These are phyloP conservation scores for Exophiala viscosa DNA, from an alignment of 2,329 filamentous ascomycete species.

Conservation along the genomic window DNA sequence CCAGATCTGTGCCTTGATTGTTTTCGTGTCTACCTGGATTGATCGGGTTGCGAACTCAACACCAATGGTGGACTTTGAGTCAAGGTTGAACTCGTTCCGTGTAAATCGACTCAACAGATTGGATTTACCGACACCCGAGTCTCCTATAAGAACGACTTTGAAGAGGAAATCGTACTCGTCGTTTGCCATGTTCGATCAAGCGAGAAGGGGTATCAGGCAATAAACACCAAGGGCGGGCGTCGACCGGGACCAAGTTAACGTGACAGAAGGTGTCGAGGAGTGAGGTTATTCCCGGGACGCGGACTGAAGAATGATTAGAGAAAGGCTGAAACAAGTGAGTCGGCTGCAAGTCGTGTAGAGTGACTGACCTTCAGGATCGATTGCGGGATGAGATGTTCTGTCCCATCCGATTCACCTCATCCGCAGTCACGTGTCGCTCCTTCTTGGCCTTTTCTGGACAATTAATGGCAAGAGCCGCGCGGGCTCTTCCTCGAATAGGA, in stretches of 20 bases:
- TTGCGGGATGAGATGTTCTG: not conserved
- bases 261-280: not conserved
- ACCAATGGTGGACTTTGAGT: conserved; percentile 99
- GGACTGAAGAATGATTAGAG: too few relatives aligned
- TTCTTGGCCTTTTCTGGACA: too few relatives aligned
- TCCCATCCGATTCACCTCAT: not conserved
- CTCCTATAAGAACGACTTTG: conserved; percentile 99
- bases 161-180: conserved; percentile 99
- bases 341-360: not conserved
- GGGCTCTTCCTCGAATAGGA: too few relatives aligned
- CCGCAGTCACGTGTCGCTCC: too few relatives aligned
- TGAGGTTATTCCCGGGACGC: too few relatives aligned
- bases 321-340: not conserved
- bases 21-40: conserved; percentile 98
- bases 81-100: conserved; percentile 99
- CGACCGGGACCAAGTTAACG: conserved; percentile 3
- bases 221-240: not conserved
- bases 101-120: conserved; percentile 98
- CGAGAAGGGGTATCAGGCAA: not conserved
- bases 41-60: conserved; percentile 98
- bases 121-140: conserved; percentile 99
- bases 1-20: conserved; percentile 99
- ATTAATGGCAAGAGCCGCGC: too few relatives aligned
- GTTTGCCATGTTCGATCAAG: conserved; percentile 51
- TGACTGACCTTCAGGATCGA: not conserved